These are phyloP conservation scores for Termitomyces eurrhizus DNA, from an alignment of 768 basidiomycete genomes.

Conservation along the genomic window DNA sequence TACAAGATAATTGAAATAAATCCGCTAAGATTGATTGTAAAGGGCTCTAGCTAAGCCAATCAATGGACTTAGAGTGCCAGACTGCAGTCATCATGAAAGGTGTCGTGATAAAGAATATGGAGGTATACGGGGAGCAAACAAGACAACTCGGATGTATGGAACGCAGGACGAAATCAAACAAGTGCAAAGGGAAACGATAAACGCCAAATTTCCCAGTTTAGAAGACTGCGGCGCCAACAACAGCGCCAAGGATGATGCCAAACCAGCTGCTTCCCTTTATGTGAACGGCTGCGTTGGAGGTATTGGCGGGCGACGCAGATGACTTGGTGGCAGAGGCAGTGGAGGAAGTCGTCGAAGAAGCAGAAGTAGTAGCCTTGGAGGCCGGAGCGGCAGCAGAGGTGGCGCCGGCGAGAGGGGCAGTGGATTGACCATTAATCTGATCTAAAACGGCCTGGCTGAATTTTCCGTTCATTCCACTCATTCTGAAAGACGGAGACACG, in stretches of 20 bases:
- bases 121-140: neutral
- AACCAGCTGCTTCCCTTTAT: conserved; percentile 29
- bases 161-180: neutral
- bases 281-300: conserved; percentile 22
- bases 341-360: conserved; percentile 18
- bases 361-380: conserved; percentile 18
- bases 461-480: conserved; percentile 66
- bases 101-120: neutral
- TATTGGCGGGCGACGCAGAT: conserved; percentile 12
- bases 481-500: conserved; percentile 29
- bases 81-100: neutral
- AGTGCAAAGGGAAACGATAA: neutral
- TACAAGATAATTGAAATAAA: neutral
- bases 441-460: conserved; percentile 55
- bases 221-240: conserved; percentile 34
- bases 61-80: neutral
- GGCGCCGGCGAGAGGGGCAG: conserved; percentile 48
- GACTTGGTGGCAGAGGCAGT: conserved; percentile 14
- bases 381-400: conserved; percentile 24
- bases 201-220: conserved; percentile 19
- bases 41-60: too few species aligned
- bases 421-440: conserved; percentile 59
- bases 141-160: neutral
- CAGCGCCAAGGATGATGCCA: conserved; percentile 29
- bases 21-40: neutral